Conservation (phyloP, 225 moss, liverwort and hornwort species). For the Asterella californica region DNA sequence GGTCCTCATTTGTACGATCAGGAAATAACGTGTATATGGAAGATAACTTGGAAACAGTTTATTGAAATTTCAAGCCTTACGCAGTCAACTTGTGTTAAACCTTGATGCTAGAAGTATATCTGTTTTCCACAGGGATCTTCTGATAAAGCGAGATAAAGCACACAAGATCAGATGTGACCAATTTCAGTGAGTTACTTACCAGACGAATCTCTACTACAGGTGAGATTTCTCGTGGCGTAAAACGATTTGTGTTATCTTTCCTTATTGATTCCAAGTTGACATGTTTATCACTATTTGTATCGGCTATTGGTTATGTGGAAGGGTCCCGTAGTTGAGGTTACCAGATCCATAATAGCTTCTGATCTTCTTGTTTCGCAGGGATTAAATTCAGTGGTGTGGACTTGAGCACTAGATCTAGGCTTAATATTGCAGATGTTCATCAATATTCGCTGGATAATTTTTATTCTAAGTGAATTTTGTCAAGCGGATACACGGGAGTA, state of each 20-base stretch:
- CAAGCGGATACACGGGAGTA: no score
- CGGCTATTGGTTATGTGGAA: background rate
- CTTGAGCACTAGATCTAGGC: no score
- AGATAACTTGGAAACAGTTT: background rate
- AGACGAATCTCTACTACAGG: background rate
- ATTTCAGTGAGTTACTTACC: background rate
- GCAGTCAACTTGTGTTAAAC: background rate
- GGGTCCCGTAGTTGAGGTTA: no score
- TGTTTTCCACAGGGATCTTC: background rate
- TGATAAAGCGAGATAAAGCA: background rate
- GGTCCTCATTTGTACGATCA: background rate
- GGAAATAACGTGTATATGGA: background rate
- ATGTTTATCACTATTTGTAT: background rate
- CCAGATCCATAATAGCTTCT: background rate
- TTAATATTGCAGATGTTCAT: no score
- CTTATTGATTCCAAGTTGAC: background rate
- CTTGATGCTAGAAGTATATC: background rate
- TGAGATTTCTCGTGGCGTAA: background rate
- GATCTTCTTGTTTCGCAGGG: background rate
- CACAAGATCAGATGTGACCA: background rate
- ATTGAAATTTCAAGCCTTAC: background rate
- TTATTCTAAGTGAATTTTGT: no score
- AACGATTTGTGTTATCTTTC: background rate
- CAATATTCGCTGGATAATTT: no score
- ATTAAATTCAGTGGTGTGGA: no score